Evolutionary conservation across 805 yeast species (phyloP).

Genomic region (Kluyveromyces lactis): DNA sequence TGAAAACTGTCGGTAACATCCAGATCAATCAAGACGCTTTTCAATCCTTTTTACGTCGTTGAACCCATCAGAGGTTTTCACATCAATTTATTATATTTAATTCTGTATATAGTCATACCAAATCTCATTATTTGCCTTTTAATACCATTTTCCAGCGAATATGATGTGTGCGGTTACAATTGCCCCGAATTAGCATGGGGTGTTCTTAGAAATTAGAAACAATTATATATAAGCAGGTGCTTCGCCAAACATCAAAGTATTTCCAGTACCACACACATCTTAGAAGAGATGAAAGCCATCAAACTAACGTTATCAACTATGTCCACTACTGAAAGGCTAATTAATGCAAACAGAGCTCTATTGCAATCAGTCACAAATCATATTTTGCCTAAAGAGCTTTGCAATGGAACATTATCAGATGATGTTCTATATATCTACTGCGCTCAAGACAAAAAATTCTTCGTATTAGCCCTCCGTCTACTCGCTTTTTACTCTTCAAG

Average conservation of each 20-base stretch:
- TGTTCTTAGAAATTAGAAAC: no score
- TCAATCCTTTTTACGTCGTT: constrained; percentile 61
- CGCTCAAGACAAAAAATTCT: constrained; percentile 42
- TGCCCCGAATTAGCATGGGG: no score
- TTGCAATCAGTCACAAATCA: constrained; percentile 32
- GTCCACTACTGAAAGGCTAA: constrained; percentile 18
- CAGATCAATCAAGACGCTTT: constrained; percentile 77
- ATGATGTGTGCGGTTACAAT: no score
- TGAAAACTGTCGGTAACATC: constrained; percentile 75
- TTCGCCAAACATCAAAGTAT: no score
- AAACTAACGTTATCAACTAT: no score
- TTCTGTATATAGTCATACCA: no score
- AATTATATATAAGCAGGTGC: no score
- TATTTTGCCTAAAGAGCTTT: constrained; percentile 36
- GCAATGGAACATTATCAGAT: constrained; percentile 38
- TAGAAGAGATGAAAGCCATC: no score
- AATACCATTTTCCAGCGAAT: no score
- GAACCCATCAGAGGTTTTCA: neutral
- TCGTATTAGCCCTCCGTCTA: constrained; percentile 35
- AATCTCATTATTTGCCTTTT: no score
- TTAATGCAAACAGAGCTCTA: constrained; percentile 16
- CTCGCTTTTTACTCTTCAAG: constrained; percentile 37
- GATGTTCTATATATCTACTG: constrained; percentile 36
- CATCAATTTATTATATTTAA: neutral
- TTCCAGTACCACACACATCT: no score